phyloP scores from a whole-genome alignment of 2,329 filamentous ascomycete genomes.

The Penicillium sp. region DNA sequence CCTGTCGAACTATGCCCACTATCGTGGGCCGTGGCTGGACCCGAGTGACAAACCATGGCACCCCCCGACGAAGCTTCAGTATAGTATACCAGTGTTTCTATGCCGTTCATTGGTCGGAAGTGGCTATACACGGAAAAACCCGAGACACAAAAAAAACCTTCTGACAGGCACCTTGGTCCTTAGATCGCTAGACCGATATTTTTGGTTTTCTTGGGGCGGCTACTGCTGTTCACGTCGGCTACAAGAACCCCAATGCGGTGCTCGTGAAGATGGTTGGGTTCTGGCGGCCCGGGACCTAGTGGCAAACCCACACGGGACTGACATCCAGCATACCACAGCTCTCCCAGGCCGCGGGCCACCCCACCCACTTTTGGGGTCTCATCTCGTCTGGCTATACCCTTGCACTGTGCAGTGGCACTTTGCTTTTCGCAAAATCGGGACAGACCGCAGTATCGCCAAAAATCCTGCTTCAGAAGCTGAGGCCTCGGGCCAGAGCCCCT shows the following conservation, averaged over 20 bases:
- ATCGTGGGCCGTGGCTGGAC: background rate
- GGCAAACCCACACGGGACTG: slow-evolving; percentile 21
- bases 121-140: background rate
- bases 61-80: background rate
- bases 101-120: background rate
- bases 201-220: background rate
- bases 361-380: slow-evolving; percentile 6
- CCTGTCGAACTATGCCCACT: background rate
- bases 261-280: background rate
- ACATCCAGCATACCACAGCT: slow-evolving; percentile 26
- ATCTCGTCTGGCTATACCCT: slow-evolving; percentile 3
- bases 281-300: slow-evolving; percentile 7
- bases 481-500: slow-evolving; percentile 1
- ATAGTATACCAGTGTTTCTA: background rate
- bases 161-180: background rate
- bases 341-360: slow-evolving; percentile 7
- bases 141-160: background rate
- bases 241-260: background rate
- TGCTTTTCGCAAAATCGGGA: background rate
- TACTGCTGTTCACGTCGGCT: background rate
- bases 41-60: too few relatives aligned
- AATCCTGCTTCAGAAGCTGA: background rate
- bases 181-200: background rate
- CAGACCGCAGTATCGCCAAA: background rate
- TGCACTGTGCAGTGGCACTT: background rate